These are phyloP conservation scores for Blastocystis sp. DNA, from an alignment of 352 stramenopile species.

Conservation along the genomic window DNA sequence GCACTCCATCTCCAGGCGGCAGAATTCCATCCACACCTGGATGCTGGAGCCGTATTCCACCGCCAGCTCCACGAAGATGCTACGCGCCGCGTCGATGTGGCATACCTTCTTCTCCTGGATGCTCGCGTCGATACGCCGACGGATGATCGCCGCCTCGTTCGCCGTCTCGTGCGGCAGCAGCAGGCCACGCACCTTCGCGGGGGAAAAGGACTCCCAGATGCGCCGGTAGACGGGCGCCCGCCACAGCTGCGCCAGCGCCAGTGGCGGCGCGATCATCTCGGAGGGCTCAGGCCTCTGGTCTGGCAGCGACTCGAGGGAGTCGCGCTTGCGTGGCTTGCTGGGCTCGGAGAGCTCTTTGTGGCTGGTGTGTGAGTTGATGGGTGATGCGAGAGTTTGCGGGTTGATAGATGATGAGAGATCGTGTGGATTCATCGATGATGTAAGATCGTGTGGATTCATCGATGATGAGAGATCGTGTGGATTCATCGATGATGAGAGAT, in stretches of 20 bases:
- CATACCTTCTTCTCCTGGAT: slow-evolving; percentile 53
- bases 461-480: no score
- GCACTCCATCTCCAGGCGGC: slow-evolving; percentile 76
- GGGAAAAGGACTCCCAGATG: neutral
- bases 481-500: no score
- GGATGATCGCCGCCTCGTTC: neutral
- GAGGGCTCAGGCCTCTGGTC: neutral
- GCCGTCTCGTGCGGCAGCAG: no score
- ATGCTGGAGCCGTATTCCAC: neutral
- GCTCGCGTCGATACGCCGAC: neutral
- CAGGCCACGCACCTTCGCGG: neutral
- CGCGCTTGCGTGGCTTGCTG: neutral
- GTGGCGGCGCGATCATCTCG: neutral
- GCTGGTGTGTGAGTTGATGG: no score
- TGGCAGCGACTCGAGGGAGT: neutral
- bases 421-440: no score
- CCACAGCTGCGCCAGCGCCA: slow-evolving; percentile 10
- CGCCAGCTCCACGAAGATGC: slow-evolving; percentile 25
- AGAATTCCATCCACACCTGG: slow-evolving; percentile 76
- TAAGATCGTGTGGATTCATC: no score
- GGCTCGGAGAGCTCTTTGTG: neutral
- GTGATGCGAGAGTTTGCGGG: no score
- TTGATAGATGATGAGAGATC: no score
- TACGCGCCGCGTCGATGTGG: neutral
- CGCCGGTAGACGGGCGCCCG: neutral